These are phyloP conservation scores for Vaccinium darrowii DNA, from an alignment of 148 eudicot species.

Conservation along the genomic window DNA sequence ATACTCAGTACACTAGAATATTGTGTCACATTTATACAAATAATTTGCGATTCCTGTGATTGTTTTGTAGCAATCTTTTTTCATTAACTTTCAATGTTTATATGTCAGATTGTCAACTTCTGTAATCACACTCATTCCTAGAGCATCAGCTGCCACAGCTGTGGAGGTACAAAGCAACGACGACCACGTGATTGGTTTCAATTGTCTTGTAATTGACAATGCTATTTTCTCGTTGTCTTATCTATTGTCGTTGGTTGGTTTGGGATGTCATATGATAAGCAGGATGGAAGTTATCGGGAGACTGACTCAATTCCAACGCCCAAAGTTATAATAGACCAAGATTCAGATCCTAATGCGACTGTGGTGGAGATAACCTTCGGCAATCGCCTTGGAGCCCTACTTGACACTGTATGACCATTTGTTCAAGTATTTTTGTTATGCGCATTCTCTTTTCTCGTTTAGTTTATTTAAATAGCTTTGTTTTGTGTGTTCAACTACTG, in stretches of 20 bases:
- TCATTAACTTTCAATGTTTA: slow-evolving; percentile 9
- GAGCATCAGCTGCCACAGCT: slow-evolving; percentile 61
- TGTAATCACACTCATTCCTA: slow-evolving; percentile 34
- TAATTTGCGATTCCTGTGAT: not conserved
- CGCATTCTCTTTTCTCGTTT: not conserved
- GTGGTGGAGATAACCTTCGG: slow-evolving; percentile 90
- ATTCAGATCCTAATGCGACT: slow-evolving; percentile 85
- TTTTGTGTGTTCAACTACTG: not conserved
- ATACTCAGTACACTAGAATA: not conserved
- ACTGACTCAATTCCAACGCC: slow-evolving; percentile 73
- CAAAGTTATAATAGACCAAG: slow-evolving; percentile 86
- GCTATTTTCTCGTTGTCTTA: not conserved
- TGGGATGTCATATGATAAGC: not conserved
- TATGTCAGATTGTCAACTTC: slow-evolving; percentile 51
- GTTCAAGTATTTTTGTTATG: not conserved
- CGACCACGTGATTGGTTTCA: not conserved
- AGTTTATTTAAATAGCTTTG: not conserved
- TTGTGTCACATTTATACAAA: not conserved
- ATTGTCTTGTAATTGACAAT: not conserved
- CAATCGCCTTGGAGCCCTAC: slow-evolving; percentile 88
- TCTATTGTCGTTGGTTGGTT: not conserved
- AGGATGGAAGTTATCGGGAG: slow-evolving; percentile 68
- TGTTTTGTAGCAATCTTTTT: not conserved
- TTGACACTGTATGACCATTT: slow-evolving; percentile 72
- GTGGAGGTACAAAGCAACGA: slow-evolving; percentile 59